Evolutionary conservation across 1,284 basidiomycete genomes (phyloP), one percentile per base, ranked within the genome.

Genomic region (Leccinum griseonigrum): DNA sequence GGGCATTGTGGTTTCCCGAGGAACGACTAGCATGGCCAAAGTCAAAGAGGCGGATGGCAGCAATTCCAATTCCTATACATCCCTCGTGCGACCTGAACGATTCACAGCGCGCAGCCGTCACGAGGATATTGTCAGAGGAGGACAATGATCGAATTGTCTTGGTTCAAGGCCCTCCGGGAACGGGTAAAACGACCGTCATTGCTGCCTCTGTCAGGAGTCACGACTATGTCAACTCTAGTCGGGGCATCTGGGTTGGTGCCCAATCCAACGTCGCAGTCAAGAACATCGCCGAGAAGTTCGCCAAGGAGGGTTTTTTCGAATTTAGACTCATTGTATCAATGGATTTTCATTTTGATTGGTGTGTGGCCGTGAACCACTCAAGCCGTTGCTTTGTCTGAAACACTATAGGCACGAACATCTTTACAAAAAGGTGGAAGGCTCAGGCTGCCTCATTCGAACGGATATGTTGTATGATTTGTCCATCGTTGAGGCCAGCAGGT

Each of bases 331-430:
- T 83, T 3, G 78, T 83, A 1, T 82, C 83, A 0, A 70, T 67
- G 28, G 80, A 81, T 31, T 81, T 79, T 52, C 73, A 75, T 60
- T 65, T 56, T 73, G 84, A 82, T 62, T 91, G 90, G 90, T 90
- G 67, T 62, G 80, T 71, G 16, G 28, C 55, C 62, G 16, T 8
- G 32, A 26, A 60, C 26, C 36, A 57, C 31, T 22, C 36, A 10
- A 51, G 10, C 36, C 16, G 16, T 63, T 32, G 13, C 22, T 8
- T 40, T 56, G 61, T 54, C 56, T 67, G 55, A 63, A 57, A 28
- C 51, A 56, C 53, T 34, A 53, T 57, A 92, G 90, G 89, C 88
- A 92, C 76, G 88, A 90, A 61, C 86, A 91, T 69, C 74, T 90
- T 0, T 92, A 92, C 69, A 59, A 71, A 8, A 63, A 75, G 14